Percentiles rank a stretch among this genome's conserved stretches.
Conservation (phyloP, 2,329 filamentous ascomycete species). For the Ustulina deusta region DNA sequence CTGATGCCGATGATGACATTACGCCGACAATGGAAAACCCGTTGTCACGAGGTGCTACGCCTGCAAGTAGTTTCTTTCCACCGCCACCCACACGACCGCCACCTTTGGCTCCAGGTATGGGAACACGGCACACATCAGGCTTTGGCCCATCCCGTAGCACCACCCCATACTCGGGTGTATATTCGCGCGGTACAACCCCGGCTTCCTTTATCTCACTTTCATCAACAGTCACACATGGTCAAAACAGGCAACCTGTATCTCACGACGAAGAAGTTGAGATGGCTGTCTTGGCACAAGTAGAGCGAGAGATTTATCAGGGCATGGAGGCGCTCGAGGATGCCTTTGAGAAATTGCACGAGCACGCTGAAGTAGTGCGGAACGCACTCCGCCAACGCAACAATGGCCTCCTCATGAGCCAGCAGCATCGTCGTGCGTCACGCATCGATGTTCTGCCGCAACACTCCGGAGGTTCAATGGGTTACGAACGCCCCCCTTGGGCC, state of each 20-base stretch:
- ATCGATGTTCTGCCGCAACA: slow-evolving; percentile 67
- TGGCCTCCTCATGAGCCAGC: slow-evolving; percentile 75
- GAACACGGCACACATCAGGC: slow-evolving; percentile 56
- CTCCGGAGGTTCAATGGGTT: slow-evolving; percentile 62
- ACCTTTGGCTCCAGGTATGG: slow-evolving; percentile 56
- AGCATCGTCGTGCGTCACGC: slow-evolving; percentile 63
- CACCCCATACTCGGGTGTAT: slow-evolving; percentile 63
- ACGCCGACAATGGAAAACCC: slow-evolving; percentile 57
- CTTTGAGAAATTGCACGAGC: slow-evolving; percentile 89
- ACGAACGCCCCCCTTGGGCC: slow-evolving; percentile 63
- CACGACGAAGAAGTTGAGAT: slow-evolving; percentile 96
- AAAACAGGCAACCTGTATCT: slow-evolving; percentile 74
- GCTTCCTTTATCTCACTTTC: slow-evolving; percentile 62
- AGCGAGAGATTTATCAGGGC: slow-evolving; percentile 90
- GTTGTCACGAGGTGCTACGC: slow-evolving; percentile 65
- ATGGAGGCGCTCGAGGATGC: slow-evolving; percentile 97
- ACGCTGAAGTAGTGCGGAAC: slow-evolving; percentile 83
- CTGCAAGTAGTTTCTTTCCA: slow-evolving; percentile 61
- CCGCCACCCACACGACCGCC: slow-evolving; percentile 55
- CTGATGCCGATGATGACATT: slow-evolving; percentile 69
- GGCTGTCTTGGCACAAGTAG: slow-evolving; percentile 87
- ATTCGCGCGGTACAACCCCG: slow-evolving; percentile 66
- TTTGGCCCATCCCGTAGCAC: slow-evolving; percentile 59
- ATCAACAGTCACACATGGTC: slow-evolving; percentile 53
- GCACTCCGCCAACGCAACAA: slow-evolving; percentile 85